phyloP scores from a whole-genome alignment of 306 rosid species.

The Macrotyloma uniflorum region DNA sequence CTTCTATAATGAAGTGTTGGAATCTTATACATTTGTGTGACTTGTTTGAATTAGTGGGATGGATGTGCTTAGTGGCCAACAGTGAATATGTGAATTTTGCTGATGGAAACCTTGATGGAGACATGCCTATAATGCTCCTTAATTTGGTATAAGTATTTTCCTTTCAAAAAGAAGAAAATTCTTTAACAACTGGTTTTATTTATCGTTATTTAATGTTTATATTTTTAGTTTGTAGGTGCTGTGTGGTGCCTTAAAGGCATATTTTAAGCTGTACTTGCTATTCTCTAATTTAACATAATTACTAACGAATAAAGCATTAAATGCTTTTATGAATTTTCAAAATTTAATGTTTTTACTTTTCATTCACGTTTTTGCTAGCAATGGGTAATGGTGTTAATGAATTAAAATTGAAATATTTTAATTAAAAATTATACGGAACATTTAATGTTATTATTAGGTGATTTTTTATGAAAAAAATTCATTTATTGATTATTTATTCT shows the following conservation, averaged over 20 bases:
- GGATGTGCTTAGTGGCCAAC: constrained; percentile 73
- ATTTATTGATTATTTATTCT: background rate
- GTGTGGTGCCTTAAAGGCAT: background rate
- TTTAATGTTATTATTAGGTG: background rate
- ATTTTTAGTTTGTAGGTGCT: constrained; percentile 7
- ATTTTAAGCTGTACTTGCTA: background rate
- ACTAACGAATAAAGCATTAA: background rate
- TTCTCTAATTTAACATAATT: background rate
- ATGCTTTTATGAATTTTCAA: background rate
- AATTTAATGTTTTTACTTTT: background rate
- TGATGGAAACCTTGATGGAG: constrained; percentile 63
- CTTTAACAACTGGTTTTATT: constrained; percentile 29
- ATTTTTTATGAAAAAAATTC: background rate
- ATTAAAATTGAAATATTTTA: background rate
- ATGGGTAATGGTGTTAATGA: background rate
- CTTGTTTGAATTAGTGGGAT: constrained; percentile 54
- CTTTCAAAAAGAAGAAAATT: background rate
- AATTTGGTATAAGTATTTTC: constrained; percentile 37
- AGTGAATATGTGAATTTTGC: constrained; percentile 61
- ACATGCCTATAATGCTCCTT: constrained; percentile 53
- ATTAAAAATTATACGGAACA: background rate
- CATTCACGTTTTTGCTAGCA: background rate
- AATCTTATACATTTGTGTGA: constrained; percentile 59
- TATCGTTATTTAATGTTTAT: constrained; percentile 22
- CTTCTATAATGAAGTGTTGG: constrained; percentile 54